Conservation (phyloP, 208 protist species). For the Tritrichomonas foetus region DNA sequence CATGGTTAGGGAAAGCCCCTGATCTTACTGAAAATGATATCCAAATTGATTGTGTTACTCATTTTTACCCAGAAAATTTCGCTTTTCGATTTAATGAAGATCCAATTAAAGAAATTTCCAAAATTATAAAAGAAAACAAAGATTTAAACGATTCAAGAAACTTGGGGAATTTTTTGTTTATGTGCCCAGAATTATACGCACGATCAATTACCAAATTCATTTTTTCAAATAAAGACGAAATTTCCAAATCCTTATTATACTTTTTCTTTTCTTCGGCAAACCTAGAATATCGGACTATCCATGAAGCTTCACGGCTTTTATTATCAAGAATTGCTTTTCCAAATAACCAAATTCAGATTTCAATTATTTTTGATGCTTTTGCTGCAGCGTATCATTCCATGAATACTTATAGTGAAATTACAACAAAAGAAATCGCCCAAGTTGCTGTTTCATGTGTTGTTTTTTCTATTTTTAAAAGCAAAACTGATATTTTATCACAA, state of each 20-base stretch:
- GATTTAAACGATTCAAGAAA: too few relatives aligned
- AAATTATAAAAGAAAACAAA: too few relatives aligned
- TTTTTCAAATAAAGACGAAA: background rate
- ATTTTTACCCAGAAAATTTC: too few relatives aligned
- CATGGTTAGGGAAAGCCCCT: too few relatives aligned
- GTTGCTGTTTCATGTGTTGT: background rate
- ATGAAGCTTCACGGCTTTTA: background rate
- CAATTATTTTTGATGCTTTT: background rate
- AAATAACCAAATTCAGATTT: background rate
- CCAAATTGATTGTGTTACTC: too few relatives aligned
- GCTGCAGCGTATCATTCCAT: background rate
- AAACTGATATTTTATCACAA: background rate
- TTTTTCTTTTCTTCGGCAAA: background rate
- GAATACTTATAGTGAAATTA: background rate
- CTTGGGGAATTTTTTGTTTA: background rate
- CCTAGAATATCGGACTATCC: background rate
- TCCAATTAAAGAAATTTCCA: too few relatives aligned
- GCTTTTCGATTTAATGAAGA: too few relatives aligned
- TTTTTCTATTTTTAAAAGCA: background rate
- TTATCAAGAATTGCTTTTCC: conserved; percentile 32
- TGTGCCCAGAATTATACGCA: background rate
- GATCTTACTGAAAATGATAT: too few relatives aligned
- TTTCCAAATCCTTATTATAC: background rate
- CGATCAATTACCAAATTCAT: background rate
- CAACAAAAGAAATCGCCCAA: background rate